A percentile compares a stretch with the other conserved stretches of the same genome.
These are phyloP conservation scores for Firmiana major DNA, from an alignment of 345 rosid species.

Conservation along the genomic window DNA sequence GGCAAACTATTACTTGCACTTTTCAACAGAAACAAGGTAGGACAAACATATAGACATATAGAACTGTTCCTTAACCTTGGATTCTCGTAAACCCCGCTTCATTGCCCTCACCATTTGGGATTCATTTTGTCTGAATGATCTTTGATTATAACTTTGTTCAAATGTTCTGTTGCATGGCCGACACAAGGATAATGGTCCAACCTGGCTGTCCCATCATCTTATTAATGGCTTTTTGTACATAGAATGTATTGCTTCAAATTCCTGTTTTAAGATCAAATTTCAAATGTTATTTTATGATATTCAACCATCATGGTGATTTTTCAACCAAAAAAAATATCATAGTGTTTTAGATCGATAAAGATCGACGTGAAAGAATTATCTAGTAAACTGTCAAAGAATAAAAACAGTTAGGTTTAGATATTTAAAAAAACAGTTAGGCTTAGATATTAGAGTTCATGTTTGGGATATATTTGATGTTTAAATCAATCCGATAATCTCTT, in stretches of 20 bases:
- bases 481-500: too few relatives aligned
- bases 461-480: too few relatives aligned
- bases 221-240: background rate
- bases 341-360: too few relatives aligned
- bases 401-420: too few relatives aligned
- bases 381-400: too few relatives aligned
- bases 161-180: background rate
- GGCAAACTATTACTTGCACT: background rate
- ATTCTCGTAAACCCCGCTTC: background rate
- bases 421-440: too few relatives aligned
- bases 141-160: background rate
- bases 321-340: too few relatives aligned
- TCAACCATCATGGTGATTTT: background rate
- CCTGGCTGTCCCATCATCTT: background rate
- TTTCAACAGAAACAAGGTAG: background rate
- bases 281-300: background rate
- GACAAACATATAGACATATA: background rate
- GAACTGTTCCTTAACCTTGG: background rate
- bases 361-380: too few relatives aligned
- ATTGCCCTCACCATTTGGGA: background rate
- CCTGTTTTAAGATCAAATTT: background rate
- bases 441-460: too few relatives aligned
- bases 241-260: background rate
- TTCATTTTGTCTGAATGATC: conserved; percentile 6
- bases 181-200: background rate